Evolutionary conservation across 2,329 filamentous ascomycete species (phyloP).

Genomic region (Ophiognomonia clavigignenti-juglandacearum): DNA sequence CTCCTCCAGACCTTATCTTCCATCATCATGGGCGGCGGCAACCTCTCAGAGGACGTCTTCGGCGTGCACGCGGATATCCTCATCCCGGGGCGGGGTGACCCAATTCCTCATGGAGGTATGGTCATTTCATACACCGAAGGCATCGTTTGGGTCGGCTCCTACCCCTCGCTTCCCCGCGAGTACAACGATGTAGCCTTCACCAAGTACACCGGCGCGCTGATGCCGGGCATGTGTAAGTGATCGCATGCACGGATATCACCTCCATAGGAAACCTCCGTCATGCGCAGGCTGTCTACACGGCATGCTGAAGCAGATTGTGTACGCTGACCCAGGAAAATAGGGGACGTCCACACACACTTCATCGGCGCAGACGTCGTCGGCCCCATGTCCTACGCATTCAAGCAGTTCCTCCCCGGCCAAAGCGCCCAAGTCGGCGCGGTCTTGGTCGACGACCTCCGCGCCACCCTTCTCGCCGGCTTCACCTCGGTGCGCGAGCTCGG

Average conservation of each 20-base stretch:
- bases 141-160: slow-evolving; percentile 36
- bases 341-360: slow-evolving; percentile 47
- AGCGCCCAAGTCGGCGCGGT: slow-evolving; percentile 33
- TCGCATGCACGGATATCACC: not conserved
- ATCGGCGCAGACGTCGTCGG: slow-evolving; percentile 27
- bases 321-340: not conserved
- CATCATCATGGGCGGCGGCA: slow-evolving; percentile 7
- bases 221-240: slow-evolving; percentile 48
- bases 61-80: slow-evolving; percentile 31
- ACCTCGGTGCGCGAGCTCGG: slow-evolving; percentile 46
- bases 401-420: slow-evolving; percentile 21
- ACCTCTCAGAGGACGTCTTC: not conserved
- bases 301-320: not conserved
- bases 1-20: too few relatives aligned
- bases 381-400: slow-evolving; percentile 18
- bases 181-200: slow-evolving; percentile 25
- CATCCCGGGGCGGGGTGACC: slow-evolving; percentile 42
- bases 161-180: slow-evolving; percentile 25
- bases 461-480: slow-evolving; percentile 42
- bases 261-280: not conserved
- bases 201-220: slow-evolving; percentile 34
- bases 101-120: slow-evolving; percentile 33
- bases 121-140: slow-evolving; percentile 27
- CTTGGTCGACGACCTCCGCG: slow-evolving; percentile 33
- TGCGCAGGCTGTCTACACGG: not conserved